These are phyloP conservation scores for Chlamydomonas reinhardtii DNA, from an alignment of 163 green algal genomes.

Conservation along the genomic window DNA sequence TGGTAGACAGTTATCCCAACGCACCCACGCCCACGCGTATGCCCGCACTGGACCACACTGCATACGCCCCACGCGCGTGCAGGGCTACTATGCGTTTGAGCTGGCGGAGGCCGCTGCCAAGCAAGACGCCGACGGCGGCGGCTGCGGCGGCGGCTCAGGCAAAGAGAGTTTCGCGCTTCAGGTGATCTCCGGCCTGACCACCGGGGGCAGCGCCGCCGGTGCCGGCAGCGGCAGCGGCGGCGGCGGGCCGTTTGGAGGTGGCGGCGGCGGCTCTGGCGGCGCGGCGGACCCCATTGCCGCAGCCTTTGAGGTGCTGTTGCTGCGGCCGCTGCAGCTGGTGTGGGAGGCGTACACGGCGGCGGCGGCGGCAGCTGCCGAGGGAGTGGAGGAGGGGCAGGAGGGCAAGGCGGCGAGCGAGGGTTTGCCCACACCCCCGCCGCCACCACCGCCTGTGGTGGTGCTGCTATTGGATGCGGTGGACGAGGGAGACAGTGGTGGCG, in stretches of 20 bases:
- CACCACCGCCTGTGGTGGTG: neutral
- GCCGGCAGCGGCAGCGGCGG: neutral
- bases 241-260: neutral
- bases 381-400: neutral
- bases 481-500: neutral
- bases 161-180: neutral
- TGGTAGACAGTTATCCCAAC: no score
- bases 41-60: no score
- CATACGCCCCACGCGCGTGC: no score
- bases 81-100: constrained; percentile 34
- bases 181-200: neutral
- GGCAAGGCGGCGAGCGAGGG: neutral
- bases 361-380: neutral
- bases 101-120: neutral
- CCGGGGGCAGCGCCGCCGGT: neutral
- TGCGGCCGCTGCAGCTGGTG: constrained; percentile 9
- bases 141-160: neutral
- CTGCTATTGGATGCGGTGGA: constrained; percentile 13
- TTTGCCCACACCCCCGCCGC: neutral
- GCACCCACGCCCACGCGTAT: no score
- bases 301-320: constrained; percentile 32
- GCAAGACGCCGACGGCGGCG: neutral
- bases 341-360: constrained; percentile 4
- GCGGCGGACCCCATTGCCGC: constrained; percentile 4
- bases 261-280: neutral